phyloP scores from a whole-genome alignment of 768 basidiomycete genomes.

The Polyporus arcularius region DNA sequence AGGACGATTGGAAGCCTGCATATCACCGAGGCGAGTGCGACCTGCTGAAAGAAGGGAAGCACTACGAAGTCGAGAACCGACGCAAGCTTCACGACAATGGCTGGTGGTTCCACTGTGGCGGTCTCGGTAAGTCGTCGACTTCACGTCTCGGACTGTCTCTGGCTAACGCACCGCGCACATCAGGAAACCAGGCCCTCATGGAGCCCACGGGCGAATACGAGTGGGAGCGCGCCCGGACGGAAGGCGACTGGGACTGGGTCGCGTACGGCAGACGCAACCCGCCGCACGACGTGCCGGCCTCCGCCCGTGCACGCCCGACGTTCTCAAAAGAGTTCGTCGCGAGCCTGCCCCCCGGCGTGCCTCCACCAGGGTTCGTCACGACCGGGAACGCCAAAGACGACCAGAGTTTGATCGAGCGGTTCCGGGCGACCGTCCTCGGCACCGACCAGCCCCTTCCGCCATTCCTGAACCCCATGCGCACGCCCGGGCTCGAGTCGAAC shows the following conservation, averaged over 20 bases:
- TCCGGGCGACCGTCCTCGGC: neutral
- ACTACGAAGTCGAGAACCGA: neutral
- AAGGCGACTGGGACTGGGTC: neutral
- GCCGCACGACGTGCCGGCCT: neutral
- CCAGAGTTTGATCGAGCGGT: neutral
- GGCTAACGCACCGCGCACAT: neutral
- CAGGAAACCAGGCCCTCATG: neutral
- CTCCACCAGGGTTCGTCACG: neutral
- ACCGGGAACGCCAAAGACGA: constrained; percentile 1
- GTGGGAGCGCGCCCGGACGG: neutral
- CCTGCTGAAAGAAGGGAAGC: neutral
- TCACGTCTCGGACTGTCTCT: neutral
- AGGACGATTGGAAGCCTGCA: constrained; percentile 4
- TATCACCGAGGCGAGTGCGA: constrained; percentile 6
- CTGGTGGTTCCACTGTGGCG: constrained; percentile 11
- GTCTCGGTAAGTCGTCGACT: neutral
- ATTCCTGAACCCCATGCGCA: no score
- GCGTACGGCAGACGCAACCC: neutral
- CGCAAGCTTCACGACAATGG: constrained; percentile 8
- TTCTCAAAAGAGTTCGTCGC: neutral
- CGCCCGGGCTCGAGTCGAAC: neutral
- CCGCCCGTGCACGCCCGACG: neutral
- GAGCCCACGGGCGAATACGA: neutral
- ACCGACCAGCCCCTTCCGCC: neutral
- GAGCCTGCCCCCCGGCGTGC: neutral